Evolutionary conservation across 23 red algal genomes (phyloP), one percentile per base, ranked within the genome.

Genomic region (Cyanidioschyzon merolae): DNA sequence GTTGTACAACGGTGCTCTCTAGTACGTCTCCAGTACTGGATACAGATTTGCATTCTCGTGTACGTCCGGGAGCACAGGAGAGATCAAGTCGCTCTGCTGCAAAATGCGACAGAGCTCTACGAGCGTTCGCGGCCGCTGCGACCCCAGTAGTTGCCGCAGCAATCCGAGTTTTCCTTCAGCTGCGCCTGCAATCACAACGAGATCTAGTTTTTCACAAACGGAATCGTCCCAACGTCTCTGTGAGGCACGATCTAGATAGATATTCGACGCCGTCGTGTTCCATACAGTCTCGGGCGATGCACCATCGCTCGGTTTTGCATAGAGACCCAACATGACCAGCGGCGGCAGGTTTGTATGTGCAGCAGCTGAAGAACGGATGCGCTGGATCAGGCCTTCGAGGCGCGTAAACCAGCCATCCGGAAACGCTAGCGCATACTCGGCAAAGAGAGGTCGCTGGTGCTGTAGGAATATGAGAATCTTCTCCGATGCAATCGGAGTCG

Each of bases 351-450:
- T 21, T 54, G 45, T 15, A 15, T 54, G 45, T 15, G 21, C 12
- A 54, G 7, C 45, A 7, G 7, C 45, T 54, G 45, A 7, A 7
- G 45, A 54, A 54, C 21, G 45, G 12, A 54, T 7, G 21, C 21
- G 45, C 45, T 54, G 45, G 12, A 54, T 54, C 12, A 54, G 12
- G 45, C 45, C 12, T 54, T 54, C 45, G 12, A 54, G 45, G 21
- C 21, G 45, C 45, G 12, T 15, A 35, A 71, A 71, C 63, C 63
- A 71, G 30, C 63, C 63, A 35, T 71, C 63, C 29, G 63, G 63
- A 35, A 71, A 71, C 2, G n/a, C 63, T 7, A 71, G 63, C 16
- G 63, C 63, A 25, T 12, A 12, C 21, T 71, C 63, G 12, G 12
- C 45, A 54, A 54, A 54, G 7, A 54, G 12, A 54, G 45, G 45